Conservation (phyloP, 345 rosid genomes). For the Cardamine chenopodiifolia region DNA sequence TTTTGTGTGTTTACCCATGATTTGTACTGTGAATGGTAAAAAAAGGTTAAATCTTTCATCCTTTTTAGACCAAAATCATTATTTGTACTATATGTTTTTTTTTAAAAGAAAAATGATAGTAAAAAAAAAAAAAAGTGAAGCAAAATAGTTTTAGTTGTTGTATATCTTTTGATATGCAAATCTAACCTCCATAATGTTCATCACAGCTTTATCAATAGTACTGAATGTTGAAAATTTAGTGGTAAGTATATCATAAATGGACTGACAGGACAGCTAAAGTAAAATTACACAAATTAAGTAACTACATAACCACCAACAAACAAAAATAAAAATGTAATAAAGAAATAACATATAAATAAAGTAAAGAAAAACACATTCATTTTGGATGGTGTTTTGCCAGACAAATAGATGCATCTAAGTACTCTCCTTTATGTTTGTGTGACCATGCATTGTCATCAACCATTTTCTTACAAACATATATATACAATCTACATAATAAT, state of each 20-base stretch:
- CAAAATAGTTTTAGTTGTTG: constrained; percentile 33
- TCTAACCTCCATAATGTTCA: constrained; percentile 35
- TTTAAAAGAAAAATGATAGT: neutral
- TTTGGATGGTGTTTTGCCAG: constrained; percentile 36
- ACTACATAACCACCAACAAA: constrained; percentile 30
- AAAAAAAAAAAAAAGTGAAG: constrained; percentile 28
- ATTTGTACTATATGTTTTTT: constrained; percentile 33
- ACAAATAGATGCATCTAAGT: constrained; percentile 37
- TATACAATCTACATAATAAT: neutral
- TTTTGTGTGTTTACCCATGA: constrained; percentile 37
- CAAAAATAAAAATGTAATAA: neutral
- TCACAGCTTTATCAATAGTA: constrained; percentile 40
- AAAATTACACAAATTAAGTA: constrained; percentile 41
- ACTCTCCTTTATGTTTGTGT: constrained; percentile 12
- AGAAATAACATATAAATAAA: neutral
- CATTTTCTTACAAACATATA: constrained; percentile 30
- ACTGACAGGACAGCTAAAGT: constrained; percentile 39
- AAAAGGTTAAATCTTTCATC: constrained; percentile 20
- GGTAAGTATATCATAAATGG: constrained; percentile 30
- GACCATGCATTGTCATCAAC: constrained; percentile 36
- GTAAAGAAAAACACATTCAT: constrained; percentile 34
- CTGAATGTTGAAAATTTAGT: constrained; percentile 16
- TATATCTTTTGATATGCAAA: constrained; percentile 36
- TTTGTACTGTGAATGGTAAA: constrained; percentile 41
- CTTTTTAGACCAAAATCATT: constrained; percentile 35